These are phyloP conservation scores for Huntiella decipiens DNA, from an alignment of 2,329 filamentous ascomycete genomes.

Conservation along the genomic window DNA sequence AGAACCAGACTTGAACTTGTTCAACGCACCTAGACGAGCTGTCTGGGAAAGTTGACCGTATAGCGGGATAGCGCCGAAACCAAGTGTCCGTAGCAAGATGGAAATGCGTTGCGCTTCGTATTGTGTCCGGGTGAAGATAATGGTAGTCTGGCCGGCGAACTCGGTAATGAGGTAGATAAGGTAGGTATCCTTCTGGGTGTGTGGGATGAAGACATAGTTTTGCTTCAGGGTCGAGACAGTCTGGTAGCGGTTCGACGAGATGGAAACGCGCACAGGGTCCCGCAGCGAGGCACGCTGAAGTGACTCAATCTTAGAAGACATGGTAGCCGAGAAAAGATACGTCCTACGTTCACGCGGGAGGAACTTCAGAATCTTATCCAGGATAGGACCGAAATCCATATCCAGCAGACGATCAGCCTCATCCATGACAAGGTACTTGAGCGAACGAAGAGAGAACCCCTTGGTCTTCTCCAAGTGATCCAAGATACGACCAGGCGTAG, in stretches of 20 bases:
- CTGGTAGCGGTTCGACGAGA: constrained; percentile 71
- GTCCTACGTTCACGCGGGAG: constrained; percentile 61
- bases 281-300: constrained; percentile 75
- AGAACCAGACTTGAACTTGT: constrained; percentile 70
- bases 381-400: constrained; percentile 78
- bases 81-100: constrained; percentile 64
- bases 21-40: constrained; percentile 66
- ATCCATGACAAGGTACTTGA: constrained; percentile 88
- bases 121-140: constrained; percentile 84
- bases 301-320: constrained; percentile 83
- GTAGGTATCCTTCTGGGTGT: constrained; percentile 76
- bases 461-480: constrained; percentile 96
- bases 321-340: constrained; percentile 84
- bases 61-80: constrained; percentile 77
- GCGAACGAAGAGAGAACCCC: constrained; percentile 63
- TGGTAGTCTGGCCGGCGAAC: constrained; percentile 65
- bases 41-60: constrained; percentile 86
- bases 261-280: constrained; percentile 66
- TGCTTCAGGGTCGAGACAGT: constrained; percentile 80
- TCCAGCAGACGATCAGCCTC: constrained; percentile 85
- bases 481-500: constrained; percentile 71
- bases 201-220: constrained; percentile 69
- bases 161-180: constrained; percentile 75
- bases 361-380: constrained; percentile 86
- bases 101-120: constrained; percentile 76